Percentiles rank a stretch among this genome's conserved stretches.
Evolutionary conservation across 257 asterid species (phyloP).

Genomic region (Cynanchum wilfordii): DNA sequence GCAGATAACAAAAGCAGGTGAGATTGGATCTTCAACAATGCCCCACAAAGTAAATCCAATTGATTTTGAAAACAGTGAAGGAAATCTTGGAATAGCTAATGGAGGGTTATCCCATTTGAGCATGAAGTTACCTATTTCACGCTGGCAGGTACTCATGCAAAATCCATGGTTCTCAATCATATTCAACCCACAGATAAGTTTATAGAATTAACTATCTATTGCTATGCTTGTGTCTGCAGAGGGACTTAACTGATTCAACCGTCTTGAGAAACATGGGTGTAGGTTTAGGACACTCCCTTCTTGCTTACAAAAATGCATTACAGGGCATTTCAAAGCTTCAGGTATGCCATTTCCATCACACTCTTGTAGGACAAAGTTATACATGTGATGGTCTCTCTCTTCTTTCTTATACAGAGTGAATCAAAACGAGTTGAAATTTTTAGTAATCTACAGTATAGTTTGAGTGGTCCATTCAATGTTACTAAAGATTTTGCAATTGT

Average conservation of each 20-base stretch:
- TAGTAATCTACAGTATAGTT: not conserved
- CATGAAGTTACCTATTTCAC: constrained; percentile 71
- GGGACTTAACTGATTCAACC: constrained; percentile 88
- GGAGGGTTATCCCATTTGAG: constrained; percentile 60
- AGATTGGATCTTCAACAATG: constrained; percentile 91
- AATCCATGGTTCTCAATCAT: constrained; percentile 10
- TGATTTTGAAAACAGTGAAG: constrained; percentile 88
- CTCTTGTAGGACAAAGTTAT: not conserved
- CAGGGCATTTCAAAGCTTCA: constrained; percentile 83
- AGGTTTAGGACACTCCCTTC: constrained; percentile 81
- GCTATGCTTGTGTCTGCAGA: constrained; percentile 38
- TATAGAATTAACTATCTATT: constrained; percentile 1
- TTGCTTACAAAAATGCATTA: constrained; percentile 75
- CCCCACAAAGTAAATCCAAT: constrained; percentile 94
- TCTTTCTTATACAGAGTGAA: not conserved
- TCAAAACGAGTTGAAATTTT: not conserved
- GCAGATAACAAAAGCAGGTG: constrained; percentile 86
- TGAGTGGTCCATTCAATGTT: too few species aligned
- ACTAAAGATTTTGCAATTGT: constrained; percentile 3
- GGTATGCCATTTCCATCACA: constrained; percentile 35
- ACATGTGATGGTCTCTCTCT: not conserved
- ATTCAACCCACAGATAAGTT: not conserved
- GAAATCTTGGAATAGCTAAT: constrained; percentile 79
- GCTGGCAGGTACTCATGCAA: constrained; percentile 65
- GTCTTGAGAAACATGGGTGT: constrained; percentile 88